Evolutionary conservation across 1,284 basidiomycete species (phyloP), one percentile per base, ranked within the genome.

Genomic region (Puccinia novopanici): DNA sequence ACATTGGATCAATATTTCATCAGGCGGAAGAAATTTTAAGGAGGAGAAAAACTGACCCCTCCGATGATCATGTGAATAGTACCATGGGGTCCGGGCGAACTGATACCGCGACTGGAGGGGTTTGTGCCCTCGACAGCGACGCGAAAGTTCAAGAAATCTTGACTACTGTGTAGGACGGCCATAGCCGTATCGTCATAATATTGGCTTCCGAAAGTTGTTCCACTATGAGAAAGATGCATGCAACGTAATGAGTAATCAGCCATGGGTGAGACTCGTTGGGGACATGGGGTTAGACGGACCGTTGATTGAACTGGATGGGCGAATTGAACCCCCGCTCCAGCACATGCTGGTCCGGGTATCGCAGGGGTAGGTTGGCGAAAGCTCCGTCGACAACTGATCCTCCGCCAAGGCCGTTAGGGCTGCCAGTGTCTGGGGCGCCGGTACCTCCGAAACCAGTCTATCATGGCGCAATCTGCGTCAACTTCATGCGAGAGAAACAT

Each of bases 271-370:
- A 2, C 40, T 42, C 30, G n/a, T 37, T 1, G 15, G 1, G 0
- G 40, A 19, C 17, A 9, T 24, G 37, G 12, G 22, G 13, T 34
- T 22, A 10, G 24, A 27, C 30, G 15, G 22, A 77, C 75, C 65
- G 34, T 27, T 67, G 48, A 40, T 77, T 77, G 48, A 77, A 77
- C 27, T 77, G 30, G 3, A 37, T 24, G 9, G 67, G 76, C 0
- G 76, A 61, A 61, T 71, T 71, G 19, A 71, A 79, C 19, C 76
- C 76, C 42, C 76, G 13, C 50, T 79, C 76, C n/a, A 79, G 57
- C 0, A 70, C 0, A 57, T 79, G 76, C 10, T 27, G 40, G 50
- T 72, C 55, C 9, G 76, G 76, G 24, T 71, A 79, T 45, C 34
- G 52, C 24, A 79, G 57, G 59, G 59, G 52, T 52, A 79, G 45